phyloP scores from a whole-genome alignment of 352 stramenopile genomes.

The Pythium folliculosum region DNA sequence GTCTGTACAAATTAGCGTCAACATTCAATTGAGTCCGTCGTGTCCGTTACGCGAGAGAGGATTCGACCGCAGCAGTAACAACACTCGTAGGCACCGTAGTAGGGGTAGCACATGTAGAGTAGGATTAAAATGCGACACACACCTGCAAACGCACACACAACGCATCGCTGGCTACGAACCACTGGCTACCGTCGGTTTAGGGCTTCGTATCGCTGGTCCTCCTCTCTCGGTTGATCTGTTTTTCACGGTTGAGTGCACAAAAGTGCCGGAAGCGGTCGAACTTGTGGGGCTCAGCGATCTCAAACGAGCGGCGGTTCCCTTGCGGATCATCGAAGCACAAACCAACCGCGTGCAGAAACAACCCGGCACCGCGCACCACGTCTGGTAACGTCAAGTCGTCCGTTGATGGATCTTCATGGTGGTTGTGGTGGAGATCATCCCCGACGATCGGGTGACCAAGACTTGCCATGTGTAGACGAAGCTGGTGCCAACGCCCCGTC shows the following conservation, averaged over 20 bases:
- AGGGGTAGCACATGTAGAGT: slow-evolving; percentile 33
- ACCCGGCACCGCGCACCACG: slow-evolving; percentile 48
- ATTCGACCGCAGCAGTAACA: slow-evolving; percentile 1
- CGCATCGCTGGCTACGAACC: background rate
- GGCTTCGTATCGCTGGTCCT: background rate
- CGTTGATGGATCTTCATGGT: background rate
- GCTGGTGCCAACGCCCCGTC: slow-evolving; percentile 70
- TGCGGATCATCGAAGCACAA: slow-evolving; percentile 43
- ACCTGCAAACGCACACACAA: background rate
- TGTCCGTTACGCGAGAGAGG: background rate
- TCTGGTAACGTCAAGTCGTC: slow-evolving; percentile 13
- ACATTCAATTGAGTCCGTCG: slow-evolving; percentile 12
- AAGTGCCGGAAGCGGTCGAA: slow-evolving; percentile 64
- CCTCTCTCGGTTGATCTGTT: slow-evolving; percentile 6
- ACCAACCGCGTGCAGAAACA: slow-evolving; percentile 55
- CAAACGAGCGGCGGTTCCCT: slow-evolving; percentile 34
- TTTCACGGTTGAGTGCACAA: slow-evolving; percentile 44
- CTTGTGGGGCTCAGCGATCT: slow-evolving; percentile 55
- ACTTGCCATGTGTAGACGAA: slow-evolving; percentile 60
- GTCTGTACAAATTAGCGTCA: slow-evolving; percentile 43
- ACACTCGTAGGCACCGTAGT: slow-evolving; percentile 18
- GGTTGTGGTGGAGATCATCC: slow-evolving; percentile 62
- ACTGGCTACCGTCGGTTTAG: background rate
- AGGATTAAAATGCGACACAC: slow-evolving; percentile 14
- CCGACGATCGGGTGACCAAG: slow-evolving; percentile 65